These are phyloP conservation scores for Candida cerambycidarum DNA, from an alignment of 805 yeast genomes.

Conservation along the genomic window DNA sequence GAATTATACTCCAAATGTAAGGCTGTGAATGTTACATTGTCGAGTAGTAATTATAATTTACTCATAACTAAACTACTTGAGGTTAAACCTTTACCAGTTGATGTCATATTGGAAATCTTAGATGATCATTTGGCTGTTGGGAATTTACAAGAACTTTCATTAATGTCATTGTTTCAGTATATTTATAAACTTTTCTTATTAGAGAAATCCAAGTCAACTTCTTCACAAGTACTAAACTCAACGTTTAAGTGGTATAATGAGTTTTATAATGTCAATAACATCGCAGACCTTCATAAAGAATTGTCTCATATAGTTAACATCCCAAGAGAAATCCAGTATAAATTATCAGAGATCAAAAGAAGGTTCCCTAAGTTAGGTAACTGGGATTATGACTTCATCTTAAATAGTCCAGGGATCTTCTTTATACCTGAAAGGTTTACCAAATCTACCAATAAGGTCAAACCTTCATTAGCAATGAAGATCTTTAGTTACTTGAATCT, in stretches of 20 bases:
- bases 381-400: conserved; percentile 15
- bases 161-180: conserved; percentile 21
- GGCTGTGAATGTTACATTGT: conserved; percentile 15
- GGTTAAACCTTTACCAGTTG: background rate
- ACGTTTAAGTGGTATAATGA: conserved; percentile 24
- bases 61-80: conserved; percentile 14
- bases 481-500: conserved; percentile 15
- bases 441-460: conserved; percentile 22
- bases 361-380: conserved; percentile 11
- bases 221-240: conserved; percentile 14
- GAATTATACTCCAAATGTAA: conserved; percentile 11
- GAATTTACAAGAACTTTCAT: conserved; percentile 28
- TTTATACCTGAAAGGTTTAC: conserved; percentile 32
- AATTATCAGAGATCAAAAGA: conserved; percentile 1
- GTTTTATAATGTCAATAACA: conserved; percentile 24
- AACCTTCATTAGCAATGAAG: conserved; percentile 15
- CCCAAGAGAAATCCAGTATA: background rate
- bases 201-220: conserved; percentile 16
- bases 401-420: conserved; percentile 23
- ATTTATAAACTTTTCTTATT: conserved; percentile 28
- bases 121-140: conserved; percentile 33
- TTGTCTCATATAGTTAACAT: conserved; percentile 8
- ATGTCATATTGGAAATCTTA: conserved; percentile 20
- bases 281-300: conserved; percentile 9
- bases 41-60: conserved; percentile 20